phyloP scores from a whole-genome alignment of 192 early-diverging fungal genomes.

The Piromyces sp. region DNA sequence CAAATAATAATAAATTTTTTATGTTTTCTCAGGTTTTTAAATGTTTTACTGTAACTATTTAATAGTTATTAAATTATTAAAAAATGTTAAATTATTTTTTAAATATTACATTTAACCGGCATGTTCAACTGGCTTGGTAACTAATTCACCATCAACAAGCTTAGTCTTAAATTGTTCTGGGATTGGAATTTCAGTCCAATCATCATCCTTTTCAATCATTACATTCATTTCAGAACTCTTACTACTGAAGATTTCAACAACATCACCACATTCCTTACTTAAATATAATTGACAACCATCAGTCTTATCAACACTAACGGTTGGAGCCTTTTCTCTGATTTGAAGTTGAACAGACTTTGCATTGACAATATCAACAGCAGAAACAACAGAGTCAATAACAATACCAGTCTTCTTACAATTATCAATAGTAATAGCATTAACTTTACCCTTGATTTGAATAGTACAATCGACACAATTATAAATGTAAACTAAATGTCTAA shows the following conservation, averaged over 20 bases:
- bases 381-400: conserved; percentile 63
- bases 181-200: conserved; percentile 67
- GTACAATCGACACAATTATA: conserved; percentile 85
- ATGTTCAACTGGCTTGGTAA: conserved; percentile 76
- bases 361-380: conserved; percentile 79
- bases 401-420: conserved; percentile 78
- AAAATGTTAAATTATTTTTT: no score
- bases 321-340: conserved; percentile 62
- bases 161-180: conserved; percentile 85
- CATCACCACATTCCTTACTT: conserved; percentile 47
- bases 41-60: no score
- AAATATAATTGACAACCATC: conserved; percentile 86
- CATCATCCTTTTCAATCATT: conserved; percentile 55
- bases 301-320: conserved; percentile 76
- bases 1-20: no score
- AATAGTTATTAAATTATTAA: no score
- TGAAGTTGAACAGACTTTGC: conserved; percentile 76
- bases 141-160: conserved; percentile 44
- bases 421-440: conserved; percentile 78
- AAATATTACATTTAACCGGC: conserved; percentile 19
- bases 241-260: conserved; percentile 74
- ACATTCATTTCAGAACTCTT: conserved; percentile 88
- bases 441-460: conserved; percentile 77
- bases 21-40: no score
- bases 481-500: conserved; percentile 83